These are phyloP conservation scores for Zanthoxylum bungeanum DNA, from an alignment of 345 rosid species.

Conservation along the genomic window DNA sequence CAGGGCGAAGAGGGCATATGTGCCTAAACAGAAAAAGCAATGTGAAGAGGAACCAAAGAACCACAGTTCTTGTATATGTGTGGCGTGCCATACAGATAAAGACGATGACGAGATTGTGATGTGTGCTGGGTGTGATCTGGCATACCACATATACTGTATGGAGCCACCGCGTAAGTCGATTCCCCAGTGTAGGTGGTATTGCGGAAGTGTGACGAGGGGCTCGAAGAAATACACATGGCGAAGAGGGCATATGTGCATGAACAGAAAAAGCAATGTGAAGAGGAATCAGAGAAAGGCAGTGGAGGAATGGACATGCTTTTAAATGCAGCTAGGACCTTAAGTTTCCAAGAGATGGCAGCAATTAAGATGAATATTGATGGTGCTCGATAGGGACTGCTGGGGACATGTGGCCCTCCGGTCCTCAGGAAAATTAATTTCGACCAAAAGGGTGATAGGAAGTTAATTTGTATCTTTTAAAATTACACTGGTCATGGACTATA, in stretches of 20 bases:
- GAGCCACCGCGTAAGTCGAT: constrained; percentile 51
- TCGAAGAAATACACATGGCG: constrained; percentile 43
- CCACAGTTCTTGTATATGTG: no score
- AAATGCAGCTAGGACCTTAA: constrained; percentile 68
- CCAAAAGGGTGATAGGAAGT: neutral
- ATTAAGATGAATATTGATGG: no score
- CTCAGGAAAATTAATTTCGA: neutral
- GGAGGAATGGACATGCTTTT: constrained; percentile 83
- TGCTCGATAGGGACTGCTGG: constrained; percentile 9
- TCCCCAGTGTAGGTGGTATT: constrained; percentile 81
- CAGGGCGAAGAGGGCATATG: no score
- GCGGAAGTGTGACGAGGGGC: constrained; percentile 61
- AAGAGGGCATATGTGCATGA: constrained; percentile 41
- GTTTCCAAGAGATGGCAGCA: constrained; percentile 40
- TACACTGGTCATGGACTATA: no score
- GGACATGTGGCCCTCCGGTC: no score
- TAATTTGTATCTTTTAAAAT: neutral
- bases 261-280: constrained; percentile 26
- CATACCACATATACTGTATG: constrained; percentile 86
- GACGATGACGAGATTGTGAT: constrained; percentile 77
- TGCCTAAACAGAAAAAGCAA: no score
- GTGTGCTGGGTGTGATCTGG: constrained; percentile 93
- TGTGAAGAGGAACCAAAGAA: no score
- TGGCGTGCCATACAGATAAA: constrained; percentile 57
- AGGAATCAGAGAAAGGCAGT: constrained; percentile 36